Percentiles rank a stretch among this genome's conserved stretches.
These are phyloP conservation scores for Plasmopara viticola DNA, from an alignment of 352 stramenopile species.

Conservation along the genomic window DNA sequence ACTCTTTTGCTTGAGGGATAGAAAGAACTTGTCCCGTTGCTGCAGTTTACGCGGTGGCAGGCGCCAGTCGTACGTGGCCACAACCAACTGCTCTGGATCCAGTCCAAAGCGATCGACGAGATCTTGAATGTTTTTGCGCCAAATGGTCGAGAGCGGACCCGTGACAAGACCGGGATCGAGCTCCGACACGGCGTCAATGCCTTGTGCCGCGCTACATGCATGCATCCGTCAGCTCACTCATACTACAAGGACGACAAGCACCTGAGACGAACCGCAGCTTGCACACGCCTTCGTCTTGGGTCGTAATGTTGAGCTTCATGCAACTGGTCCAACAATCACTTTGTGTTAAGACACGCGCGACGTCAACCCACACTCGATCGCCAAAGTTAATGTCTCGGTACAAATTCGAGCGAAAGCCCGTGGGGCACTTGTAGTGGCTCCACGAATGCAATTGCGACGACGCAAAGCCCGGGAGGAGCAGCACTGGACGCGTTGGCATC, in stretches of 20 bases:
- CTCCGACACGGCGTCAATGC: constrained; percentile 56
- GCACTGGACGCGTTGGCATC: constrained; percentile 42
- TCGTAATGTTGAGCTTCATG: constrained; percentile 66
- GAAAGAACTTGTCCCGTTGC: constrained; percentile 70
- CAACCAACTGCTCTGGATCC: constrained; percentile 57
- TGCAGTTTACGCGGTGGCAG: constrained; percentile 67
- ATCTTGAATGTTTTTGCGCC: constrained; percentile 56
- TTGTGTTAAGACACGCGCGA: constrained; percentile 62
- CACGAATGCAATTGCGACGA: constrained; percentile 74
- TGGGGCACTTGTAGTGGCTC: constrained; percentile 50
- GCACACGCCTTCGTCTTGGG: constrained; percentile 64
- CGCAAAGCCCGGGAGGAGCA: constrained; percentile 72
- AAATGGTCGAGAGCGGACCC: constrained; percentile 65
- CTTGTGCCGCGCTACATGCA: constrained; percentile 36
- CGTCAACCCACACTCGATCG: constrained; percentile 71
- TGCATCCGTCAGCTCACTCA: background rate
- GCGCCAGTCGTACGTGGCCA: constrained; percentile 77
- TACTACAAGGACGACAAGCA: constrained; percentile 3
- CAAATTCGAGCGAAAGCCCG: constrained; percentile 66
- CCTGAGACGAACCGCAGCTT: constrained; percentile 47
- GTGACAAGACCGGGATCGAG: constrained; percentile 73
- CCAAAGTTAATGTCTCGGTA: constrained; percentile 73
- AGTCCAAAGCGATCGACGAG: constrained; percentile 65
- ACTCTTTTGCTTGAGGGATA: constrained; percentile 68
- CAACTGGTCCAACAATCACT: constrained; percentile 71